Base-by-base conservation (phyloP, 2,329 filamentous ascomycete species). In the Penicillium paneum region DNA sequence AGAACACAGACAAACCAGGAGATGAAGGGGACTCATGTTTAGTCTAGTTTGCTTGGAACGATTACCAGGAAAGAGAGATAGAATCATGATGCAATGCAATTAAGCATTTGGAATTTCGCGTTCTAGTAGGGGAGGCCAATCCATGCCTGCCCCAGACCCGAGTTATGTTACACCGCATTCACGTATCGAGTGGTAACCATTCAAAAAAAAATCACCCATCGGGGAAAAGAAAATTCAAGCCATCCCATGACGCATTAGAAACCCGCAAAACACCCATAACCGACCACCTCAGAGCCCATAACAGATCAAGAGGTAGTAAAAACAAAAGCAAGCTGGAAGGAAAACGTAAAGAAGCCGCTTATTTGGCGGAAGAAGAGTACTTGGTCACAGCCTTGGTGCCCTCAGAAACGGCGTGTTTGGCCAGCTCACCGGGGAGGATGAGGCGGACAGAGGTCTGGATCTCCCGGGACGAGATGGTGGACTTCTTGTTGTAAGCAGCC, bases 401-500 rank as follows among this genome's bases (percentile, higher is more conserved):
- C 83, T 99, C 94, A 70, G 94, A 99, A 45, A 99, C 94, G 67
- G 94, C 94, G 81, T 99, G 94, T 89, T 99, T 99, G 78, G 94
- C 94, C 69, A 99, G 86, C 82, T 99, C 94, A 81, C 94, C 94
- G 43, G 94, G 94, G 51, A 99, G 89, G 80, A 99, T 99, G 60
- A 99, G 87, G 67, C 94, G 89, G 69, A 99, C 94, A 68, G 94
- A 97, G 69, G 94, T 99, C 85, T 99, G 94, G 75, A 99, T 99
- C 82, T 99, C 94, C 74, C 94, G 89, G 67, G 94, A 97, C 51
- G 93, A 97, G 81, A 99, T 99, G 76, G 94, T 99, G 48, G 93
- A 97, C 86, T 99, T 99, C 89, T 97, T 99, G 89, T 99, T 99
- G 85, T 99, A 99, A 63, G 94, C 94, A 68, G 94, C 94, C 59